Percentiles rank a stretch among this genome's conserved stretches.
These are phyloP conservation scores for Naganishia sp. DNA, from an alignment of 1,284 basidiomycete genomes.

Conservation along the genomic window DNA sequence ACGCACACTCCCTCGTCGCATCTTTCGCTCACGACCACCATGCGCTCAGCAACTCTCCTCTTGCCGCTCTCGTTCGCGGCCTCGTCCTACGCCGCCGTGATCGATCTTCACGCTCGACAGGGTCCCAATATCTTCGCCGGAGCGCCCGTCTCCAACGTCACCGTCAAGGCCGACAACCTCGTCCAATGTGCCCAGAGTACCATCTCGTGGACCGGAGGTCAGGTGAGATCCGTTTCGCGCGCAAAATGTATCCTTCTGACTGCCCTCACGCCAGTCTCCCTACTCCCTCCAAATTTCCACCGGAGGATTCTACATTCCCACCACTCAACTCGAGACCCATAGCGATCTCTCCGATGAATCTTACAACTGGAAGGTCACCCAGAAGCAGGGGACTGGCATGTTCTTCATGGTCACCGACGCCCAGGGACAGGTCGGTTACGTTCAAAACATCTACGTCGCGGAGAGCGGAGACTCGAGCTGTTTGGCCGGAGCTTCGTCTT, in stretches of 20 bases:
- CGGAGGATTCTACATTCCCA: slow-evolving; percentile 48
- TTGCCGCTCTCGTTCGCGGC: slow-evolving; percentile 13
- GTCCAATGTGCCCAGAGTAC: slow-evolving; percentile 46
- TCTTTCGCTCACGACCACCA: not conserved
- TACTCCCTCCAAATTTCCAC: slow-evolving; percentile 44
- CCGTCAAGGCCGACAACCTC: slow-evolving; percentile 42
- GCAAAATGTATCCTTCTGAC: slow-evolving; percentile 3
- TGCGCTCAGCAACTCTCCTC: slow-evolving; percentile 19
- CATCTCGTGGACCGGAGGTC: slow-evolving; percentile 46
- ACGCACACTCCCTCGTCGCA: not conserved
- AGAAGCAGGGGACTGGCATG: slow-evolving; percentile 40
- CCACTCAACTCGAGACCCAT: slow-evolving; percentile 37
- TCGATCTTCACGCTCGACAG: slow-evolving; percentile 13
- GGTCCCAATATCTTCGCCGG: slow-evolving; percentile 30
- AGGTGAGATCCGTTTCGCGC: slow-evolving; percentile 38
- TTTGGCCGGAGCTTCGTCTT: slow-evolving; percentile 28
- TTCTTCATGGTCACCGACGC: slow-evolving; percentile 49
- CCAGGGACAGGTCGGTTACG: slow-evolving; percentile 43
- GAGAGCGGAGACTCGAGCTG: slow-evolving; percentile 41
- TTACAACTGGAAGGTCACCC: slow-evolving; percentile 43
- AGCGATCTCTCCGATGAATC: slow-evolving; percentile 35
- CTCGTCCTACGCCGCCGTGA: slow-evolving; percentile 18
- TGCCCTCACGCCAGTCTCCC: slow-evolving; percentile 8
- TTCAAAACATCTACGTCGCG: slow-evolving; percentile 47
- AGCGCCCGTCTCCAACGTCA: slow-evolving; percentile 44